Evolutionary conservation across 1,284 basidiomycete species (phyloP), one percentile per base, ranked within the genome.

Genomic region (Vanrija sp.): DNA sequence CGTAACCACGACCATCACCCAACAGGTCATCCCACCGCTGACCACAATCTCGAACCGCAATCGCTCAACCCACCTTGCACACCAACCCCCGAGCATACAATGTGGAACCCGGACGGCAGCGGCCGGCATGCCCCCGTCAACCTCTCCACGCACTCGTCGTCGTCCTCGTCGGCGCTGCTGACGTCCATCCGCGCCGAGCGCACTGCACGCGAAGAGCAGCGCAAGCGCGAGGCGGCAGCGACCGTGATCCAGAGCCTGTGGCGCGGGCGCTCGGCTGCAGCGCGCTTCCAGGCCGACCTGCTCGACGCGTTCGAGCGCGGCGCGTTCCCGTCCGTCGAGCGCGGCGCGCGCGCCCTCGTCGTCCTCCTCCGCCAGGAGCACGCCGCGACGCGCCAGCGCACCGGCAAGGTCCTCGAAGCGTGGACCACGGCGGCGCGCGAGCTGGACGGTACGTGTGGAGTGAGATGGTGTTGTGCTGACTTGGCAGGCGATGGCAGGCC

Each of bases 241-340:
- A 38, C 62, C 6, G 45, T 51, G 0, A 67, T 77, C 6, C 75
- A 77, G 58, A 57, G 65, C n/a, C 54, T 69, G 16, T 77, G 73
- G 74, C 55, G 74, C 43, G 74, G 73, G 0, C 58, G 66, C 8
- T 49, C 48, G 23, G 48, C 47, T 15, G 62, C 60, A 0, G 38
- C 23, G 9, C 7, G 18, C 6, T 44, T 34, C 9, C 51, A 44
- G 10, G 42, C 23, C 2, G 48, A 53, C 15, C 38, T 46, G 50
- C 42, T 44, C 6, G 55, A 40, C 14, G 25, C 15, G 6, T 49
- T 55, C n/a, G 57, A 55, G 18, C 8, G 26, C 1, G 38, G 42
- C 38, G n/a, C 19, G 28, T 46, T 26, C 15, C 43, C 9, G 10
- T 40, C 38, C 34, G 47, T 56, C 9, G 49, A 55, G 16, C 46